Conservation (phyloP, 192 early-diverging fungal genomes). For the Linnemannia schmuckeri region DNA sequence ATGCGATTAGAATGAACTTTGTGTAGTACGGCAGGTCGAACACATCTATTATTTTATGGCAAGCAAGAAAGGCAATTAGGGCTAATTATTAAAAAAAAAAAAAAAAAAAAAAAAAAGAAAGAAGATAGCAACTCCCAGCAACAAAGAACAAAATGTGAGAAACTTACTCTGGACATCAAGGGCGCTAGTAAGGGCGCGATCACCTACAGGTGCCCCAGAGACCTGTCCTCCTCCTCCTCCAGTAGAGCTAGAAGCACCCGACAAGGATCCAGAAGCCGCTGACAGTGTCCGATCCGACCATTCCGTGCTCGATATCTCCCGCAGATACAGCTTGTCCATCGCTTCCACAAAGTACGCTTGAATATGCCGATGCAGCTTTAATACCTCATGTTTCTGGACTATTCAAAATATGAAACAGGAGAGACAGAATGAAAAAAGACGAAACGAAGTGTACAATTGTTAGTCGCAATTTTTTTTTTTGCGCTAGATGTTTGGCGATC, state of each 20-base stretch:
- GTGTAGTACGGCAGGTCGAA: constrained; percentile 90
- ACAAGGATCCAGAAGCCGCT: constrained; percentile 23
- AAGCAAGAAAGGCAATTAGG: background rate
- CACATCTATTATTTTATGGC: constrained; percentile 40
- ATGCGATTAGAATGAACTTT: constrained; percentile 90
- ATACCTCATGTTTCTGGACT: constrained; percentile 74
- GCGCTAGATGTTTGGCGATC: background rate
- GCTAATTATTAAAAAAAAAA: background rate
- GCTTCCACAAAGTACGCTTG: constrained; percentile 87
- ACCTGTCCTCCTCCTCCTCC: background rate
- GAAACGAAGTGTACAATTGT: background rate
- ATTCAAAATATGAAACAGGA: background rate
- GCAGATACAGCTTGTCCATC: constrained; percentile 87
- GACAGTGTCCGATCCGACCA: constrained; percentile 70
- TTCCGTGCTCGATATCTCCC: constrained; percentile 92
- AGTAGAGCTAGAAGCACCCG: background rate
- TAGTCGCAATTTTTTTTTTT: background rate
- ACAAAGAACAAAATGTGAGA: background rate
- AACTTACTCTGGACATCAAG: constrained; percentile 40
- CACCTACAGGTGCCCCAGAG: constrained; percentile 23
- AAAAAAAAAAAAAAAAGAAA: background rate
- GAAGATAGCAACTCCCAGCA: background rate
- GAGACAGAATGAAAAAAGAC: background rate
- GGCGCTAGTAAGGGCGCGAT: constrained; percentile 40
- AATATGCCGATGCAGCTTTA: constrained; percentile 81